A percentile compares a stretch with the other conserved stretches of the same genome.
Evolutionary conservation across 169 alveolate species (phyloP).

Genomic region (Toxoplasma gondii): DNA sequence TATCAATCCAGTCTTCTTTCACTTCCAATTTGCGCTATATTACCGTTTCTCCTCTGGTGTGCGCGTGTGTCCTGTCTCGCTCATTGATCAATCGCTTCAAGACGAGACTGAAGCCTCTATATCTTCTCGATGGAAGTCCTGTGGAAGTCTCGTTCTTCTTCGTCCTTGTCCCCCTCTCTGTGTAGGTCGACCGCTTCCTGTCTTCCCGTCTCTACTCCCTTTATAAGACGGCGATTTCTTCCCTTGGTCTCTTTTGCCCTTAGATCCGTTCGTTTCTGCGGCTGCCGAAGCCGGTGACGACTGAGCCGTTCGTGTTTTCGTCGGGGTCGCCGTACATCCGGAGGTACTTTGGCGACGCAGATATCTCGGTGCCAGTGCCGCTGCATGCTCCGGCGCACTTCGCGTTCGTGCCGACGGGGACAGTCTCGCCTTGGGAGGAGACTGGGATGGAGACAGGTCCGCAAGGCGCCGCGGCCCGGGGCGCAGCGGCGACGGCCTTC

Average conservation of each 20-base stretch:
- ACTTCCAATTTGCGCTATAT: too few relatives aligned
- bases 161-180: not conserved
- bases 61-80: too few relatives aligned
- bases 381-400: slow-evolving; percentile 78
- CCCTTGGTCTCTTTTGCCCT: not conserved
- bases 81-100: too few relatives aligned
- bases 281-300: slow-evolving; percentile 78
- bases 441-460: not conserved
- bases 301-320: slow-evolving; percentile 86
- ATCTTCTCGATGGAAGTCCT: too few relatives aligned
- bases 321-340: slow-evolving; percentile 76
- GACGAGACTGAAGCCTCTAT: too few relatives aligned
- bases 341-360: slow-evolving; percentile 85
- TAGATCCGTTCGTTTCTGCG: slow-evolving; percentile 79
- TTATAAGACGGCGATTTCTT: not conserved
- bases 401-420: slow-evolving; percentile 83
- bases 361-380: slow-evolving; percentile 77
- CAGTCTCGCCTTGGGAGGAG: slow-evolving; percentile 13
- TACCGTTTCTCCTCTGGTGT: too few relatives aligned
- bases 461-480: slow-evolving; percentile 12
- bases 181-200: not conserved
- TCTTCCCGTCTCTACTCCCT: not conserved
- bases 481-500: slow-evolving; percentile 41
- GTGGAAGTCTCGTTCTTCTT: too few relatives aligned
- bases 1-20: too few relatives aligned